Percentiles rank a stretch among this genome's conserved stretches.
phyloP scores from a whole-genome alignment of 768 basidiomycete genomes.

The Phaeotremella fagi region DNA sequence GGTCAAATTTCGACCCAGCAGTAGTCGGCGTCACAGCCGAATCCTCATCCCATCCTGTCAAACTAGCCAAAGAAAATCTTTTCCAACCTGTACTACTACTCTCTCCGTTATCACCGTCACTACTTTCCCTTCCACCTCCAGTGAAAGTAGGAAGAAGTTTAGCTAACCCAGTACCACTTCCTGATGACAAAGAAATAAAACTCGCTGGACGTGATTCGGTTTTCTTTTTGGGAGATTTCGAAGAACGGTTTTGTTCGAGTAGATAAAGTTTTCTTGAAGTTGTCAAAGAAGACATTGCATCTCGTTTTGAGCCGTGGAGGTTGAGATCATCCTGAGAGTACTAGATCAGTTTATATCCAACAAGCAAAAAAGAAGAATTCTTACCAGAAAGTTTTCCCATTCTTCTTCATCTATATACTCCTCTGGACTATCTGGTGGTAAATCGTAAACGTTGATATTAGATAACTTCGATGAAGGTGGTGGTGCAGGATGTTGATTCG shows the following conservation, averaged over 20 bases:
- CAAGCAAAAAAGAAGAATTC: neutral
- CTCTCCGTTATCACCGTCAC: conserved; percentile 4
- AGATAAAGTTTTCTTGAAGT: conserved; percentile 64
- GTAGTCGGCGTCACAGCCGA: conserved; percentile 5
- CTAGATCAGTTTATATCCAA: neutral
- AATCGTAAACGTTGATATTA: neutral
- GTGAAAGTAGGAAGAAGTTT: conserved; percentile 56
- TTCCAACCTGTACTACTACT: conserved; percentile 27
- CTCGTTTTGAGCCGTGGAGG: conserved; percentile 65
- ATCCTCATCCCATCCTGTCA: conserved; percentile 27
- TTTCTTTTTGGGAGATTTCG: neutral
- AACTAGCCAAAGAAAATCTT: conserved; percentile 33
- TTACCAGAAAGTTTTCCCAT: conserved; percentile 19
- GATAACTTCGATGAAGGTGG: conserved; percentile 15
- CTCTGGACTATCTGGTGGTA: neutral
- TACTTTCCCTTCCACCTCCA: conserved; percentile 1
- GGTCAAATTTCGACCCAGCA: conserved; percentile 12
- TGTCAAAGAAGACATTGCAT: conserved; percentile 61
- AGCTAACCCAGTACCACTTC: conserved; percentile 42
- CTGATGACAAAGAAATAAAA: conserved; percentile 23
- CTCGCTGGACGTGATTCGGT: conserved; percentile 9
- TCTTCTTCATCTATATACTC: conserved; percentile 2
- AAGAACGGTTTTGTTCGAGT: conserved; percentile 44
- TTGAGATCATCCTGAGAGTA: conserved; percentile 63
- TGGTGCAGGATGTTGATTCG: conserved; percentile 23